Conservation (phyloP, 257 asterid genomes). For the Solanum appendiculatum region DNA sequence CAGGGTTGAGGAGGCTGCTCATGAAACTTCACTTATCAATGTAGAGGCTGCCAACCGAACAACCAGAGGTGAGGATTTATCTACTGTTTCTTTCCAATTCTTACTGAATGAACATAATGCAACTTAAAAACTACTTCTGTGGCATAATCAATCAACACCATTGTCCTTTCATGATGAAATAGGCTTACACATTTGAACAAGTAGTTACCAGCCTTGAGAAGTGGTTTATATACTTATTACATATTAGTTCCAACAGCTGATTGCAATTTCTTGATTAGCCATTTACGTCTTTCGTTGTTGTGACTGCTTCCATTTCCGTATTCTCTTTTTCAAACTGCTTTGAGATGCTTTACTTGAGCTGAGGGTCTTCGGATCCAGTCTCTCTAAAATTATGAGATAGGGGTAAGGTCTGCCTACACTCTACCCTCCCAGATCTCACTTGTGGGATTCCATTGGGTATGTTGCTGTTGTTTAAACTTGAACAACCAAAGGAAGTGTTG, state of each 20-base stretch:
- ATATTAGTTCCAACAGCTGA: neutral
- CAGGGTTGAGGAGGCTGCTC: slow-evolving; percentile 37
- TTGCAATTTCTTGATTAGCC: neutral
- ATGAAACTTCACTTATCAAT: slow-evolving; percentile 25
- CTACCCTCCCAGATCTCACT: neutral
- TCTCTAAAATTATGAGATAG: neutral
- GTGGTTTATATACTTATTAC: neutral
- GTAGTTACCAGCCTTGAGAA: neutral
- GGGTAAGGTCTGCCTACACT: neutral
- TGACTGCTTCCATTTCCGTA: neutral
- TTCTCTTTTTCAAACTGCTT: neutral
- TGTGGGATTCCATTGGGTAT: neutral
- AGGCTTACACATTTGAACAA: neutral
- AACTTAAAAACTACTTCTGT: neutral
- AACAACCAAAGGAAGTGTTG: neutral
- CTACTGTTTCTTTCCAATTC: neutral
- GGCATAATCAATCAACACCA: neutral
- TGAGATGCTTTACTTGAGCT: neutral
- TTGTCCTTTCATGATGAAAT: neutral
- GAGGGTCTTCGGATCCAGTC: neutral
- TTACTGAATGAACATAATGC: neutral
- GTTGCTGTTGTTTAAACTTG: neutral
- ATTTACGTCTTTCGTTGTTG: neutral
- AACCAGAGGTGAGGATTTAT: slow-evolving; percentile 34
- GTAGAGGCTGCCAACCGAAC: slow-evolving; percentile 35